Conservation (phyloP, 2,329 filamentous ascomycete genomes). For the Epicoccum sorghinum region DNA sequence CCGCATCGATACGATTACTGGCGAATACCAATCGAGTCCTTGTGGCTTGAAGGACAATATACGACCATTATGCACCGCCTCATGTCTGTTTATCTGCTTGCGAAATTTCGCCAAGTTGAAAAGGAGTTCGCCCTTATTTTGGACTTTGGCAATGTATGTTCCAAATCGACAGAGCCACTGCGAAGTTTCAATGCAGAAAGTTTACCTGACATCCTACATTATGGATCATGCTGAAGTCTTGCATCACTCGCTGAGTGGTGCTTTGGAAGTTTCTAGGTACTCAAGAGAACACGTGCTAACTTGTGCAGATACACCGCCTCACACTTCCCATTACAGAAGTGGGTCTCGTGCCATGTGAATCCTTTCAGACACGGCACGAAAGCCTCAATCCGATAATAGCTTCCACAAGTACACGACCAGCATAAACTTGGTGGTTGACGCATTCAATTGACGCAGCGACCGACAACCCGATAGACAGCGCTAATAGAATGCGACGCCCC, state of each 20-base stretch:
- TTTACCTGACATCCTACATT: too few species aligned
- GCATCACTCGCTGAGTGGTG: background rate
- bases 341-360: slow-evolving; percentile 15
- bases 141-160: background rate
- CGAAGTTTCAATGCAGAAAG: too few species aligned
- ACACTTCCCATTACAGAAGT: slow-evolving; percentile 8
- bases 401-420: slow-evolving; percentile 1
- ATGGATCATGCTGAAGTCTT: background rate
- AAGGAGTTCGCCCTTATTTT: too few species aligned
- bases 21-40: background rate
- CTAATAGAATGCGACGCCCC: slow-evolving; percentile 25
- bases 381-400: slow-evolving; percentile 3
- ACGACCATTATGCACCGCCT: background rate
- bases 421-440: slow-evolving; percentile 1
- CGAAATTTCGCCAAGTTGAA: too few species aligned
- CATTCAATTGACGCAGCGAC: slow-evolving; percentile 6
- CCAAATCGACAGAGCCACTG: background rate
- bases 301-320: slow-evolving; percentile 9
- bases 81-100: background rate
- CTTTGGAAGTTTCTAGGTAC: background rate
- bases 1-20: background rate
- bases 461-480: slow-evolving; percentile 23
- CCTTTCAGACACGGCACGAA: slow-evolving; percentile 7
- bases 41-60: slow-evolving; percentile 6
- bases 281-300: slow-evolving; percentile 1